Conservation (phyloP, 225 moss, liverwort and hornwort species). For the Bryum argenteum region DNA sequence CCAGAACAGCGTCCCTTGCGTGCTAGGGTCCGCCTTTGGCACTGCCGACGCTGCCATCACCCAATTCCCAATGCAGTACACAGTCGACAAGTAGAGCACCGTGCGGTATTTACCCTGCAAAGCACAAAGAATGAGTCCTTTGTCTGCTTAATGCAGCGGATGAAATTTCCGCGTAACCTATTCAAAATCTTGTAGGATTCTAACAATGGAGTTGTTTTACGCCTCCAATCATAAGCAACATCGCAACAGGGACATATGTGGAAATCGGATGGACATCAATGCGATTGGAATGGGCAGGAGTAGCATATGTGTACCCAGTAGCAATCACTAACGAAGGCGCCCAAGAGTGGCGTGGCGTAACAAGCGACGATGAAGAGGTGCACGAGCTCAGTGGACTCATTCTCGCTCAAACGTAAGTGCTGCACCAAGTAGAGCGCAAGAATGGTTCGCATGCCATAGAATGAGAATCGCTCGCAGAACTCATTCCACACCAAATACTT, state of each 20-base stretch:
- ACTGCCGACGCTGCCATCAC: constrained; percentile 66
- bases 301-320: constrained; percentile 51
- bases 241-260: no score
- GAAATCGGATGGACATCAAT: no score
- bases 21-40: constrained; percentile 55
- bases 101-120: constrained; percentile 78
- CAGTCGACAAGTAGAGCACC: constrained; percentile 70
- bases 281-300: background rate
- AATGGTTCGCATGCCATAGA: constrained; percentile 88
- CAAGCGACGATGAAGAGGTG: constrained; percentile 84
- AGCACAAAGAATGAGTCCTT: no score
- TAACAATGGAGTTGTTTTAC: background rate
- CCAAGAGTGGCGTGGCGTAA: constrained; percentile 78
- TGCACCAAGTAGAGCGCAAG: constrained; percentile 74
- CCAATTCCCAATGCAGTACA: constrained; percentile 81
- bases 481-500: constrained; percentile 89
- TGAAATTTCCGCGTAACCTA: background rate
- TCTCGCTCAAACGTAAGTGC: constrained; percentile 67
- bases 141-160: background rate
- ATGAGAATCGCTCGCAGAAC: constrained; percentile 90
- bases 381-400: constrained; percentile 70
- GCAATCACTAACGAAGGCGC: constrained; percentile 81
- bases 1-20: constrained; percentile 52
- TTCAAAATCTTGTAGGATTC: background rate
- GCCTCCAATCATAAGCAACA: background rate